phyloP scores from a whole-genome alignment of 2,329 filamentous ascomycete species.

The Rhynchosporium agropyri region DNA sequence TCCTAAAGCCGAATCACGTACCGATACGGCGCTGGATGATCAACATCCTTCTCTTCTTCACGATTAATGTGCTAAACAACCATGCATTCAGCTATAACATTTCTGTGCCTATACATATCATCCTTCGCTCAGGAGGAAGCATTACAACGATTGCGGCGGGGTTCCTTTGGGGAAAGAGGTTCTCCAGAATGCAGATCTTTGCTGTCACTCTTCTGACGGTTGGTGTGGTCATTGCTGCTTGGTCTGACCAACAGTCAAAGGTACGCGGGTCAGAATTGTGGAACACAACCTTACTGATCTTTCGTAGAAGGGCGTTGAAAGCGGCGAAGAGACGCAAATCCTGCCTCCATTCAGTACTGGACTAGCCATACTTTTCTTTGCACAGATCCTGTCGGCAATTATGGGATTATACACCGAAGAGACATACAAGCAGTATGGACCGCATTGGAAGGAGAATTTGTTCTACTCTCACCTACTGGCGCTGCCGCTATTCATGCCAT shows the following conservation, averaged over 20 bases:
- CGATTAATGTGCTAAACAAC: constrained; percentile 95
- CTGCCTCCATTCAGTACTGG: constrained; percentile 64
- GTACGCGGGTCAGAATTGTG: constrained; percentile 46
- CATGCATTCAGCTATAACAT: constrained; percentile 97
- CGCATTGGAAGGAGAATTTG: constrained; percentile 92
- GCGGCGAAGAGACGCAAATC: constrained; percentile 34
- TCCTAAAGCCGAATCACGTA: constrained; percentile 75
- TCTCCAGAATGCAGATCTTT: constrained; percentile 76
- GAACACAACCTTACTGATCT: constrained; percentile 25
- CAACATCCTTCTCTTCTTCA: constrained; percentile 89
- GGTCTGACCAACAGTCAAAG: constrained; percentile 86
- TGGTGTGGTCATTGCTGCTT: constrained; percentile 85
- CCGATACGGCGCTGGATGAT: constrained; percentile 83
- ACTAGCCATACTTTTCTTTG: constrained; percentile 79
- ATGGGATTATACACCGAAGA: constrained; percentile 96
- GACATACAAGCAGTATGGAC: constrained; percentile 82
- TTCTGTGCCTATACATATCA: constrained; percentile 95
- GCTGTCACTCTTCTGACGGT: constrained; percentile 82
- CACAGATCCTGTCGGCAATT: constrained; percentile 86
- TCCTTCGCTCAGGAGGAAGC: constrained; percentile 90
- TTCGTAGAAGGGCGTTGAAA: constrained; percentile 33
- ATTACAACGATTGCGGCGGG: constrained; percentile 96
- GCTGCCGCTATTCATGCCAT: constrained; percentile 74
- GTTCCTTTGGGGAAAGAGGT: constrained; percentile 81
- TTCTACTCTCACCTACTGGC: constrained; percentile 87